Conservation (phyloP, 345 rosid species). For the Laguncularia racemosa region DNA sequence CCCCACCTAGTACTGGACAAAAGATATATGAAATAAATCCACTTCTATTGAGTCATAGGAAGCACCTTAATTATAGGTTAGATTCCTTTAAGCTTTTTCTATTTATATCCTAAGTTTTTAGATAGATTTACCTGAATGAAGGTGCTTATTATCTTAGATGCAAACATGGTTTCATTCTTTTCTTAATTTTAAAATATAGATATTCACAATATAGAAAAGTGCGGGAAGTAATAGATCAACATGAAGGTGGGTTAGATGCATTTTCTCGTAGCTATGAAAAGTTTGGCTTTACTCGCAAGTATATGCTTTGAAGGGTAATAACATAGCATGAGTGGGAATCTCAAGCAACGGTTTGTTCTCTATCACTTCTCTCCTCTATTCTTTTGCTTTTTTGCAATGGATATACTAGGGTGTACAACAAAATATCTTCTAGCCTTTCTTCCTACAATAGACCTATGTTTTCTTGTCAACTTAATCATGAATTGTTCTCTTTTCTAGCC, state of each 20-base stretch:
- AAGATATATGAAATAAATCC: slow-evolving; percentile 86
- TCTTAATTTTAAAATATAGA: slow-evolving; percentile 23
- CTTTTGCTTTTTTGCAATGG: slow-evolving; percentile 1
- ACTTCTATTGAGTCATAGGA: too few relatives aligned
- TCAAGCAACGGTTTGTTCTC: slow-evolving; percentile 79
- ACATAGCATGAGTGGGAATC: slow-evolving; percentile 99
- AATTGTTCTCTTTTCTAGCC: too few relatives aligned
- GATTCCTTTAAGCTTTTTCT: too few relatives aligned
- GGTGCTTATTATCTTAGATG: background rate
- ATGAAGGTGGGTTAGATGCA: slow-evolving; percentile 84
- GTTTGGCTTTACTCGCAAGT: slow-evolving; percentile 84
- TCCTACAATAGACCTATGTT: too few relatives aligned
- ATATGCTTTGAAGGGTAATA: background rate
- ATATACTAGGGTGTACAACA: too few relatives aligned
- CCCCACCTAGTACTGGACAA: slow-evolving; percentile 78
- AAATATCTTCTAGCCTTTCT: too few relatives aligned
- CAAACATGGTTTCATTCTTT: background rate
- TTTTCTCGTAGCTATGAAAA: slow-evolving; percentile 99
- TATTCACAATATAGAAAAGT: slow-evolving; percentile 59
- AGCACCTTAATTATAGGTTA: too few relatives aligned
- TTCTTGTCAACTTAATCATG: too few relatives aligned
- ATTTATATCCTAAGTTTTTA: too few relatives aligned
- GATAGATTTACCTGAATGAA: too few relatives aligned
- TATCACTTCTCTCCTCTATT: slow-evolving; percentile 7
- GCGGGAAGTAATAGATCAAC: slow-evolving; percentile 63